Conservation (phyloP, 225 moss, liverwort and hornwort species). For the Asterella californica region DNA sequence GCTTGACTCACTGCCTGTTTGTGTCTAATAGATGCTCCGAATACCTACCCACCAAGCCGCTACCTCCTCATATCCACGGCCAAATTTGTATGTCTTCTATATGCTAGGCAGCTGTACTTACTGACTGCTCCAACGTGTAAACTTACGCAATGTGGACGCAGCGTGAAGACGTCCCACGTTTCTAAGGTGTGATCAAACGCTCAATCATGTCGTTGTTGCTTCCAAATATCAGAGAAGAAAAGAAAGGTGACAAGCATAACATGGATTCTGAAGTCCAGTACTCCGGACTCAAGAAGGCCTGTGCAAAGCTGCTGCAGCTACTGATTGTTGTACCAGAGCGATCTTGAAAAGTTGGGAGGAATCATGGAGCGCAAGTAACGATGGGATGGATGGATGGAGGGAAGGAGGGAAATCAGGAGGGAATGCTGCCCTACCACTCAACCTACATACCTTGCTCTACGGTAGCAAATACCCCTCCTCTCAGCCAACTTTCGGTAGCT, state of each 20-base stretch:
- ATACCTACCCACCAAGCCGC: neutral
- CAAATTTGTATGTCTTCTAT: too few species aligned
- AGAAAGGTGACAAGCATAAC: neutral
- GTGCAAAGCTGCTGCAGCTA: neutral
- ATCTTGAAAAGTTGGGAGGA: neutral
- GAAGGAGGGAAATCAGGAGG: neutral
- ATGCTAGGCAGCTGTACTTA: conserved; percentile 1
- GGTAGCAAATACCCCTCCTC: too few species aligned
- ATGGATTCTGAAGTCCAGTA: neutral
- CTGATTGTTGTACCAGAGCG: neutral
- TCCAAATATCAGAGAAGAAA: neutral
- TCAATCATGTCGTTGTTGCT: neutral
- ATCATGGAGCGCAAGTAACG: neutral
- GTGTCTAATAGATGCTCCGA: neutral
- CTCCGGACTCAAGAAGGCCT: neutral
- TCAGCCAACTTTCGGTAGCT: too few species aligned
- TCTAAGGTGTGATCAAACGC: conserved; percentile 3
- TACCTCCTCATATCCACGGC: neutral
- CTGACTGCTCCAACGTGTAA: neutral
- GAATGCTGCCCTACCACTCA: too few species aligned
- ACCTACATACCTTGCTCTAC: too few species aligned
- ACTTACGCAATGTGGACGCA: neutral
- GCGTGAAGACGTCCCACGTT: conserved; percentile 3
- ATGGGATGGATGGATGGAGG: neutral
- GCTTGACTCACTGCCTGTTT: neutral